Evolutionary conservation across 495 filamentous ascomycete genomes (phyloP), one percentile per base, ranked within the genome.

Genomic region (Talaromyces thailandensis): DNA sequence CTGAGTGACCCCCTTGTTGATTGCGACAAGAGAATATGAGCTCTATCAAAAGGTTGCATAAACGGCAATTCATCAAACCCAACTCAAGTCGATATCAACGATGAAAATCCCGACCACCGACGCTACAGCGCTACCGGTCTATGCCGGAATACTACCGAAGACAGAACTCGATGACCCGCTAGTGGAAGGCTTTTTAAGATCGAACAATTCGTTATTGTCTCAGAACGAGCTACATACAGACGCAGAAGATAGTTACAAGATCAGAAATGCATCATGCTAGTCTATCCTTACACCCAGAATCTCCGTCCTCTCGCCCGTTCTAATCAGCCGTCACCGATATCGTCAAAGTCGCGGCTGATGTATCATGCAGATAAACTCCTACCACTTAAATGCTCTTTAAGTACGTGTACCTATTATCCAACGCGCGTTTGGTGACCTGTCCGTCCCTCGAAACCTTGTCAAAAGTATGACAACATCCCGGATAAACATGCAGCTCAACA

Each of bases 401-500:
- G 51, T 14, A 55, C 24, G 21, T 55, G 51, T 26, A 55, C 11
- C 26, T 16, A n/a, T 24, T 28, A 23, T 55, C 26, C n/a, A 28
- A 4, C 9, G 55, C 55, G 4, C 55, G 14, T 14, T 23, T 29
- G 18, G 16, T 35, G 28, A 16, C 6, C 29, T 21, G 14, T 16
- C 18, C 26, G 2, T 65, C 48, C 43, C 63, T 65, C 23, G 62
- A 64, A 66, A 67, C 64, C n/a, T 63, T 55, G n/a, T 71, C 66
- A 63, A 66, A 70, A 12, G n/a, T 63, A 64, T 73, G 68, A 21
- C 64, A 62, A 28, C 70, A 43, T 4, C 68, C 68, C 3, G 65
- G 63, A 59, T 67, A 70, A 24, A 74, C 45, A 57, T 71, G 68
- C 12, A 71, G 21, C 60, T 70, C 70, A 8, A 66, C 9, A 28